Base-by-base conservation (phyloP, 2,329 filamentous ascomycete genomes). In the Talaromyces marneffei region DNA sequence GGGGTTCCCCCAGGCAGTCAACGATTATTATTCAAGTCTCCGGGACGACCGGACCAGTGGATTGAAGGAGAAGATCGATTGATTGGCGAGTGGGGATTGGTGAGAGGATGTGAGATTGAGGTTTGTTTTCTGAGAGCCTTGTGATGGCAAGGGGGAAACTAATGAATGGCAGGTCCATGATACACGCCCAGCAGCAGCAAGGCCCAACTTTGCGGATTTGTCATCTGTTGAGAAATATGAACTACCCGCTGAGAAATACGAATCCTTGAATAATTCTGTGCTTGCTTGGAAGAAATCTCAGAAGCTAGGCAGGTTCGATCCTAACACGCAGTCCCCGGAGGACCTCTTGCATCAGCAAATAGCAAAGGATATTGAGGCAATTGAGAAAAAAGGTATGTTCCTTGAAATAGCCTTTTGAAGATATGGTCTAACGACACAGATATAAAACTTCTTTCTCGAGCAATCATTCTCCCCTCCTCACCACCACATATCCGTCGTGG, bases 291-390 rank as follows among this genome's bases (percentile, higher is more conserved):
- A 99, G 78, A 93, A 90, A 78, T 80, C 86, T n/a, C 87, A 96
- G 75, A 92, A 95, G 74, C 85, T 97, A n/a, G 94, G 94, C 56
- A 90, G 94, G 37, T 99, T 99, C 77, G 91, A 97, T 72, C 94
- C 94, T 12, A 82, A 88, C 68, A 91, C 92, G 7, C 86, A 89
- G 18, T 85, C 82, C 63, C 84, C 89, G 23, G 87, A 92, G 72
- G 82, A 90, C 71, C 84, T 90, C 65, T 90, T 90, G 73, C 79
- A 89, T 61, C 82, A 84, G 16, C 87, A 87, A 40, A 82, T 87
- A 44, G 82, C 87, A 66, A 83, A 84, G 60, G 77, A 79, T 62
- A 63, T 63, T 6, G 60, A 61, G 10, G 91, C 95, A 70, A 81
- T 96, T 65, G 79, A 83, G 65, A 82, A 83, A 60, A 85, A 87